Conservation (phyloP, 2,329 filamentous ascomycete genomes). For the Tricladium varicosporioides region DNA sequence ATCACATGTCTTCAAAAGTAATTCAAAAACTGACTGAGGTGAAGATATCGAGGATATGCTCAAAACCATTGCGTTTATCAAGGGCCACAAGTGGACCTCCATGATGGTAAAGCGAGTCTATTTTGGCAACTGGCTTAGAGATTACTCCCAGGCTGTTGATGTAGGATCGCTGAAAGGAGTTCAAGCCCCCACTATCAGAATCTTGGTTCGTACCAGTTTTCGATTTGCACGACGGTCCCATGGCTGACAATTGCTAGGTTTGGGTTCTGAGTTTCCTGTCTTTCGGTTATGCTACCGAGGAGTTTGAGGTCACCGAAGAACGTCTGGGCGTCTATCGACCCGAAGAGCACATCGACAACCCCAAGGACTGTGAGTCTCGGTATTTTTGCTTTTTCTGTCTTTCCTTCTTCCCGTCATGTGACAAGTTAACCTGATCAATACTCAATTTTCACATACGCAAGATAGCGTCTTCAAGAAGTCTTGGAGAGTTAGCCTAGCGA, state of each 20-base stretch:
- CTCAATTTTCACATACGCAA: no score
- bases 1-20: not conserved
- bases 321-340: constrained; percentile 78
- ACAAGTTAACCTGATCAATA: no score
- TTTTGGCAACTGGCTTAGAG: constrained; percentile 82
- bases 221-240: no score
- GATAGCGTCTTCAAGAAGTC: no score
- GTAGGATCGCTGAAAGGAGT: constrained; percentile 77
- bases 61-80: constrained; percentile 71
- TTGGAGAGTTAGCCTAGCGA: no score
- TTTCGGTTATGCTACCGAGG: constrained; percentile 81
- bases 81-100: constrained; percentile 81
- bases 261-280: constrained; percentile 81
- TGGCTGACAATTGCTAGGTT: constrained; percentile 42
- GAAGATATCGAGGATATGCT: constrained; percentile 79
- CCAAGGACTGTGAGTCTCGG: constrained; percentile 43
- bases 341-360: constrained; percentile 74
- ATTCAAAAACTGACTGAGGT: not conserved
- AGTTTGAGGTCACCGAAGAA: constrained; percentile 81
- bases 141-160: constrained; percentile 83
- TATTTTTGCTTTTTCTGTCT: not conserved
- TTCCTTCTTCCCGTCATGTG: no score
- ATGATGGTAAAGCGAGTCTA: constrained; percentile 76
- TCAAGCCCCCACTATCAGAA: constrained; percentile 73
- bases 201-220: constrained; percentile 49